Base-by-base conservation (phyloP, 495 filamentous ascomycete species). In the Talaromyces ruber region DNA sequence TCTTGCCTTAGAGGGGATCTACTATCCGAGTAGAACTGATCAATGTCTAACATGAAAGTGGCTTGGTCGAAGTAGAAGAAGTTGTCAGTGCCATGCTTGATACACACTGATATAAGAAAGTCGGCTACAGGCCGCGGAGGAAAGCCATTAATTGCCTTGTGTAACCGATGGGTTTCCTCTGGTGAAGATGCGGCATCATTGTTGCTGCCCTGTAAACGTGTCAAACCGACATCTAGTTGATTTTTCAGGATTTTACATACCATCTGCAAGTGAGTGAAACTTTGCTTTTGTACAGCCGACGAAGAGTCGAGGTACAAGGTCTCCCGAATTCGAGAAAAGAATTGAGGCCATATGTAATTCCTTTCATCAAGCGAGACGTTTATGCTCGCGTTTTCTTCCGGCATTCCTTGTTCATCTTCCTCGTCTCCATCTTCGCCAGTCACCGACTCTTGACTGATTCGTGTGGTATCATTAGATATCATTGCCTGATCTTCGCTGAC, bases 51-150 rank as follows among this genome's bases (percentile, higher is more conserved):
- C 43, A 65, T 47, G 18, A 71, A 60, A 56, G 65, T 61, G 25
- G 62, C 34, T 51, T 71, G 67, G 34, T 71, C 64, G 59, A 70
- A 60, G 51, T 70, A 71, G 56, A 70, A 71, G 51, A 67, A 68
- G 6, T 53, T 58, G 51, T 70, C 67, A 30, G 64, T 63, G 9
- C 65, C 69, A 59, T 68, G 64, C 11, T 66, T 63, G 0, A 70
- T 64, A 52, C 63, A 70, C 9, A 65, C 60, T 0, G 62, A 64
- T 2, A 71, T 14, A 16, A 71, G 53, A 54, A 71, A 71, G 18
- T 69, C 53, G 3, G 67, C 67, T 8, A 70, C 54, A 8, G 32
- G 53, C 9, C 62, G 61, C 4, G 68, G 68, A 5, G 68, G 68
- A 58, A 68, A 70, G 14, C 63, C 63, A 6, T 64, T 60, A 7